Evolutionary conservation across 495 filamentous ascomycete genomes (phyloP).

Genomic region (Lasiosphaeriaceae sp.): DNA sequence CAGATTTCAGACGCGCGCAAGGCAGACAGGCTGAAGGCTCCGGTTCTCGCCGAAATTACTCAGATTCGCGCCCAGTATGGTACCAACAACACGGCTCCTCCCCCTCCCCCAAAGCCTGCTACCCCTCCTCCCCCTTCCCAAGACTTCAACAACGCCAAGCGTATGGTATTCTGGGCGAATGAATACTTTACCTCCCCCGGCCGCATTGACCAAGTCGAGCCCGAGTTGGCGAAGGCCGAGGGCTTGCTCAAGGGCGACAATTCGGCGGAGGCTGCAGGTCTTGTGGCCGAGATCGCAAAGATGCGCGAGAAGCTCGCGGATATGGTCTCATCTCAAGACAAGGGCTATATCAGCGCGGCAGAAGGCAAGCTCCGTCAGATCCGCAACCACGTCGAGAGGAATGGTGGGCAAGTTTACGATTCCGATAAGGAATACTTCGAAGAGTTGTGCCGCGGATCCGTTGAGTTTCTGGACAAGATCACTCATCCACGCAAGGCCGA

Average conservation of each 20-base stretch:
- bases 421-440: not conserved
- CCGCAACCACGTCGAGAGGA: not conserved
- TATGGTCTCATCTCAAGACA: not conserved
- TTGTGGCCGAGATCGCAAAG: not conserved
- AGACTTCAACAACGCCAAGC: slow-evolving; percentile 4
- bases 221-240: slow-evolving; percentile 5
- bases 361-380: not conserved
- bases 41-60: slow-evolving; percentile 1
- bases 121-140: slow-evolving; percentile 2
- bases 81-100: not conserved
- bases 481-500: slow-evolving; percentile 3
- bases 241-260: not conserved
- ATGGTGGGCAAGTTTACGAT: not conserved
- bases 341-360: not conserved
- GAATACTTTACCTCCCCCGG: slow-evolving; percentile 8
- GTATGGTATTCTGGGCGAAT: slow-evolving; percentile 9
- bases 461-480: slow-evolving; percentile 1
- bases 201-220: slow-evolving; percentile 1
- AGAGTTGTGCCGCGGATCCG: not conserved
- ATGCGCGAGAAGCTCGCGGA: slow-evolving; percentile 3
- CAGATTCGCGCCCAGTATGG: slow-evolving; percentile 4
- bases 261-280: slow-evolving; percentile 1
- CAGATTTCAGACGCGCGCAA: not conserved
- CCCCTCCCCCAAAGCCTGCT: not conserved
- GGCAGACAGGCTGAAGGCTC: slow-evolving; percentile 7